These are phyloP conservation scores for Phyllosticta citriasiana DNA, from an alignment of 2,329 filamentous ascomycete genomes.

Conservation along the genomic window DNA sequence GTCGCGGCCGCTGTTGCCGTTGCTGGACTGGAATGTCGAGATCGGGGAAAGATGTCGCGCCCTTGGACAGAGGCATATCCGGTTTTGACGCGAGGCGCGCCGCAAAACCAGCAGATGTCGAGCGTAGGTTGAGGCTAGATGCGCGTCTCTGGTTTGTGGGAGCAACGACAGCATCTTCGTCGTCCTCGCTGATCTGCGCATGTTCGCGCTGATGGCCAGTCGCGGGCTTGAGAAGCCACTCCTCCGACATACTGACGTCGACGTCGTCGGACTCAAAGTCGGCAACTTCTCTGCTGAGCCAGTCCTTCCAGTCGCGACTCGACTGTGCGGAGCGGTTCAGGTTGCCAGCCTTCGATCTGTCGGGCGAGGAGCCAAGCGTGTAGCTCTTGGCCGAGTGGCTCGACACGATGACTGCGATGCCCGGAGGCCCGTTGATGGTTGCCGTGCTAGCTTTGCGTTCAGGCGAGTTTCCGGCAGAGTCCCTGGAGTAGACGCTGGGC, in stretches of 20 bases:
- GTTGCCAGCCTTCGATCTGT: conserved; percentile 7
- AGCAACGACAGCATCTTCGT: conserved; percentile 13
- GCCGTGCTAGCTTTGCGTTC: conserved; percentile 24
- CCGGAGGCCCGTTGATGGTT: conserved; percentile 12
- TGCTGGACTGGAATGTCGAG: neutral
- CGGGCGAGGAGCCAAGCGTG: conserved; percentile 22
- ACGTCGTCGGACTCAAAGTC: conserved; percentile 25
- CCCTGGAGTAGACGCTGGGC: conserved; percentile 38
- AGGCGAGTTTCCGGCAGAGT: conserved; percentile 30
- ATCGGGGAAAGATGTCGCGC: neutral
- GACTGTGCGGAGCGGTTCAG: conserved; percentile 17
- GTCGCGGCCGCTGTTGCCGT: neutral
- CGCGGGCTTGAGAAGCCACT: conserved; percentile 12
- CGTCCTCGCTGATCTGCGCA: conserved; percentile 20
- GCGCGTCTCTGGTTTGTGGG: conserved; percentile 10
- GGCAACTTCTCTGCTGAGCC: conserved; percentile 36
- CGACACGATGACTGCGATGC: conserved; percentile 34
- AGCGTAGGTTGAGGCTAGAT: conserved; percentile 14
- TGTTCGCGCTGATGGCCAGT: conserved; percentile 15
- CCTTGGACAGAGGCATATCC: neutral
- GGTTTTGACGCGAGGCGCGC: neutral
- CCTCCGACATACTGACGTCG: conserved; percentile 20
- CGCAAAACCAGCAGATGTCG: neutral
- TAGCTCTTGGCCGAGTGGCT: conserved; percentile 36
- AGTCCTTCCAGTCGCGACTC: conserved; percentile 38